Percentiles rank a stretch among this genome's conserved stretches.
Conservation (phyloP, 202 grass and related monocot genomes). For the Zoysia matrella region DNA sequence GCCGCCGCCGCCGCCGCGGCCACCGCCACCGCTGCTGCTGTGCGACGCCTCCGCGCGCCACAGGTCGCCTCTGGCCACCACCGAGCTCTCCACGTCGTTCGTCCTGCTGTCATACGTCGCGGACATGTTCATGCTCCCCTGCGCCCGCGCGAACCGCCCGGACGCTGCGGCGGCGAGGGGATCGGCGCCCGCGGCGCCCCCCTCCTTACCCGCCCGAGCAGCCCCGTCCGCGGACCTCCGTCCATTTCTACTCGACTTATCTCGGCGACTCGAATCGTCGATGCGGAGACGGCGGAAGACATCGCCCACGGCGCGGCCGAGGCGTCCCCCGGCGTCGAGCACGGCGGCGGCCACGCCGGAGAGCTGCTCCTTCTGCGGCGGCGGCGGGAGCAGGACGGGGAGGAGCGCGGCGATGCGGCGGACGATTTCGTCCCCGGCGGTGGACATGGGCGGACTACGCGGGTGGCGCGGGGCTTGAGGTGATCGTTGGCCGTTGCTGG, state of each 20-base stretch:
- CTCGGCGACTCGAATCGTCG: not conserved
- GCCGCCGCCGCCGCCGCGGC: no score
- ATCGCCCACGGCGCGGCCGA: conserved; percentile 52
- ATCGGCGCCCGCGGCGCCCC: not conserved
- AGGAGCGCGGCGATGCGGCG: conserved; percentile 35
- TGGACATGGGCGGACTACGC: conserved; percentile 22
- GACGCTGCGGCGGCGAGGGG: not conserved
- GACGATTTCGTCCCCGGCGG: conserved; percentile 29
- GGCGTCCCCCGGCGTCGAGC: conserved; percentile 57
- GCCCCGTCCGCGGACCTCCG: not conserved
- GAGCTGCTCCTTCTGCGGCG: conserved; percentile 52
- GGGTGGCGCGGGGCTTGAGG: not conserved
- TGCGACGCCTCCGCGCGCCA: conserved; percentile 76
- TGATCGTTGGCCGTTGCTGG: conserved; percentile 22
- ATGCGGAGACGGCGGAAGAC: conserved; percentile 57
- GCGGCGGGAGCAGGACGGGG: conserved; percentile 9
- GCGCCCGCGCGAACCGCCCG: conserved; percentile 32
- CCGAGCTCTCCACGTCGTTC: conserved; percentile 72
- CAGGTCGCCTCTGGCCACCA: conserved; percentile 63
- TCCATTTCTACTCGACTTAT: not conserved
- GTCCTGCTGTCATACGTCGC: conserved; percentile 69
- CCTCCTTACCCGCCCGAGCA: conserved; percentile 1
- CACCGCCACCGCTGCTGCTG: conserved; percentile 8
- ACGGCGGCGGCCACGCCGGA: conserved; percentile 50
- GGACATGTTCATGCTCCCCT: conserved; percentile 62